Conservation (phyloP, 768 basidiomycete species). For the Russula sp. region DNA sequence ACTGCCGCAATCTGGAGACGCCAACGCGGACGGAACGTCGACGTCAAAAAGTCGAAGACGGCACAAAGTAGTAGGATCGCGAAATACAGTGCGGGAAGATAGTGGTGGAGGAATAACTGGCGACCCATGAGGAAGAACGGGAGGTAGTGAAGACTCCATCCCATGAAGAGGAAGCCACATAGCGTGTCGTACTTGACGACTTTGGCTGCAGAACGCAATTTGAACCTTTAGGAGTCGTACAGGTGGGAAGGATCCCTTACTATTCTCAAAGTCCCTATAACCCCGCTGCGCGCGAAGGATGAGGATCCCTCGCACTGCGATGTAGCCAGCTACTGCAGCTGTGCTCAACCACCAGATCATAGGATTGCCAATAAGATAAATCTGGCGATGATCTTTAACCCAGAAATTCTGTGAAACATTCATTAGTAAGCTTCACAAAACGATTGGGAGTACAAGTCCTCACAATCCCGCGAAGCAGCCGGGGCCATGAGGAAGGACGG, state of each 20-base stretch:
- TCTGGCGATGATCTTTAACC: slow-evolving; percentile 94
- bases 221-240: background rate
- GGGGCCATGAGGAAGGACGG: slow-evolving; percentile 89
- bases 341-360: slow-evolving; percentile 89
- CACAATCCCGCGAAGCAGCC: slow-evolving; percentile 86
- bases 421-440: background rate
- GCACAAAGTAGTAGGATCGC: slow-evolving; percentile 72
- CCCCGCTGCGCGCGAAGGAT: slow-evolving; percentile 88
- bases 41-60: slow-evolving; percentile 83
- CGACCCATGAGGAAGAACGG: slow-evolving; percentile 98
- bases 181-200: slow-evolving; percentile 88
- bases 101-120: slow-evolving; percentile 97
- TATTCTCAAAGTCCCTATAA: slow-evolving; percentile 85
- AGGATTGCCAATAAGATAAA: slow-evolving; percentile 94
- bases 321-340: slow-evolving; percentile 60
- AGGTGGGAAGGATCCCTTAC: slow-evolving; percentile 42
- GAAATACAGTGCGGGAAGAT: slow-evolving; percentile 95
- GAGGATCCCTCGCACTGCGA: slow-evolving; percentile 65
- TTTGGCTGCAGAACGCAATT: slow-evolving; percentile 50
- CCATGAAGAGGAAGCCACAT: slow-evolving; percentile 86
- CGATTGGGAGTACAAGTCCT: slow-evolving; percentile 31
- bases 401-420: slow-evolving; percentile 75
- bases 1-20: slow-evolving; percentile 78
- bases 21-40: slow-evolving; percentile 65
- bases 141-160: slow-evolving; percentile 90